A percentile compares a stretch with the other conserved stretches of the same genome.
These are phyloP conservation scores for Colletotrichum scovillei DNA, from an alignment of 2,329 filamentous ascomycete species.

Conservation along the genomic window DNA sequence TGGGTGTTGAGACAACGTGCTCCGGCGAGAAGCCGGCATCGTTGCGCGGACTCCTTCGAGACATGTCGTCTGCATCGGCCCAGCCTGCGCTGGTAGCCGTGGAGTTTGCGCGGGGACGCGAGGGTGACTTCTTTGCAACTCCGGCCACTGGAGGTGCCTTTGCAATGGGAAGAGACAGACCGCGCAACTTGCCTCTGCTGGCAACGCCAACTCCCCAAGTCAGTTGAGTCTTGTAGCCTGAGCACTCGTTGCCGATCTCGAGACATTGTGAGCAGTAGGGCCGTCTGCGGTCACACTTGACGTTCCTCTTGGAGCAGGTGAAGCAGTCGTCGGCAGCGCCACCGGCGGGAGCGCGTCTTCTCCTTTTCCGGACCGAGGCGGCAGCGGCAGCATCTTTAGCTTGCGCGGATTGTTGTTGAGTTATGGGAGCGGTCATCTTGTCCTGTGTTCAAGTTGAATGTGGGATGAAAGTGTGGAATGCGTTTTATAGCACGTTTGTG, in stretches of 20 bases:
- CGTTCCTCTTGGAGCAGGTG: constrained; percentile 84
- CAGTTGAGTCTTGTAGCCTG: constrained; percentile 94
- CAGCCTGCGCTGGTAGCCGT: constrained; percentile 51
- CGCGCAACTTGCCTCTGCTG: constrained; percentile 92
- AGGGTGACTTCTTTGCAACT: constrained; percentile 59
- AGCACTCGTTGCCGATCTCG: constrained; percentile 91
- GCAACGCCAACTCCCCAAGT: constrained; percentile 98
- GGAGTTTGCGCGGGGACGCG: constrained; percentile 59
- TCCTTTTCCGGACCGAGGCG: constrained; percentile 73
- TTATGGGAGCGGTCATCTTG: constrained; percentile 36
- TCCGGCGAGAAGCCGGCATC: constrained; percentile 50
- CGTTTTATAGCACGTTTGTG: constrained; percentile 19
- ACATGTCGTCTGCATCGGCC: constrained; percentile 50
- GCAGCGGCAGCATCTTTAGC: constrained; percentile 61
- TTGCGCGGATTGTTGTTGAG: constrained; percentile 43
- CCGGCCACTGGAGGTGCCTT: constrained; percentile 67
- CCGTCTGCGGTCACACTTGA: constrained; percentile 89
- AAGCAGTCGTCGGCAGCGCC: constrained; percentile 97
- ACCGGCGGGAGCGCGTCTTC: constrained; percentile 87
- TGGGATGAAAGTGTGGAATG: constrained; percentile 1
- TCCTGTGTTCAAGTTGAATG: constrained; percentile 3
- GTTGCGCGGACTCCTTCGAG: constrained; percentile 47
- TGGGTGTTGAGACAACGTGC: constrained; percentile 56
- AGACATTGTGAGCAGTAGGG: constrained; percentile 97
- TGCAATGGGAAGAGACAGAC: constrained; percentile 80